Evolutionary conservation across 495 filamentous ascomycete species (phyloP).

Genomic region (Talaromyces trachyspermus): DNA sequence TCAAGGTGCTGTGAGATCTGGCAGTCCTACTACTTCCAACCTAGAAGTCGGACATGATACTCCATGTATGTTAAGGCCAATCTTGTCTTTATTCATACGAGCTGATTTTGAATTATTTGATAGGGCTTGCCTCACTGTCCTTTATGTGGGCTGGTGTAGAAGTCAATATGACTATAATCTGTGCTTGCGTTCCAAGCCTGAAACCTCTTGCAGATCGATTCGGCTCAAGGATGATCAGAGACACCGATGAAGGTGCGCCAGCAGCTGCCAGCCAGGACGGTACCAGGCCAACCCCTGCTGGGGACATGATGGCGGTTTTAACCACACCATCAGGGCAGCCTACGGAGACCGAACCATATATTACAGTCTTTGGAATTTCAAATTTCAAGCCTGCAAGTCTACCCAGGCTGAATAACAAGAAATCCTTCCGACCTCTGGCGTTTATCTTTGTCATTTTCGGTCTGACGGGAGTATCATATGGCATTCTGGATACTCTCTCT

Average conservation of each 20-base stretch:
- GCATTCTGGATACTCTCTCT: constrained; percentile 58
- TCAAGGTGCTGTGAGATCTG: constrained; percentile 55
- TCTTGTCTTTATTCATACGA: background rate
- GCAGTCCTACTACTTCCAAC: too few relatives aligned
- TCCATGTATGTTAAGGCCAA: background rate
- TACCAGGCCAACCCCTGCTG: too few relatives aligned
- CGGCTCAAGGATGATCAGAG: background rate
- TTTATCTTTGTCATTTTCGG: constrained; percentile 60
- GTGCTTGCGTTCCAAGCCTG: background rate
- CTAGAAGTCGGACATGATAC: background rate
- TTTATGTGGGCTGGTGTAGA: background rate
- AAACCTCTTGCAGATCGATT: background rate
- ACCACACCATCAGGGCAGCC: background rate
- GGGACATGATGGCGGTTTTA: background rate
- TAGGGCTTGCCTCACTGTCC: background rate
- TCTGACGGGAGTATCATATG: constrained; percentile 66
- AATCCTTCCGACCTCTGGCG: constrained; percentile 33
- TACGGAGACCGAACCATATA: background rate
- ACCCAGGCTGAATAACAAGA: constrained; percentile 34
- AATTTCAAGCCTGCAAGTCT: constrained; percentile 50
- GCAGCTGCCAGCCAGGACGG: background rate
- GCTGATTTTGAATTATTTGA: background rate
- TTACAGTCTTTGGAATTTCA: background rate
- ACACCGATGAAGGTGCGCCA: background rate
- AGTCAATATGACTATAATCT: background rate